These are phyloP conservation scores for Brassica juncea DNA, from an alignment of 345 rosid species.

Conservation along the genomic window DNA sequence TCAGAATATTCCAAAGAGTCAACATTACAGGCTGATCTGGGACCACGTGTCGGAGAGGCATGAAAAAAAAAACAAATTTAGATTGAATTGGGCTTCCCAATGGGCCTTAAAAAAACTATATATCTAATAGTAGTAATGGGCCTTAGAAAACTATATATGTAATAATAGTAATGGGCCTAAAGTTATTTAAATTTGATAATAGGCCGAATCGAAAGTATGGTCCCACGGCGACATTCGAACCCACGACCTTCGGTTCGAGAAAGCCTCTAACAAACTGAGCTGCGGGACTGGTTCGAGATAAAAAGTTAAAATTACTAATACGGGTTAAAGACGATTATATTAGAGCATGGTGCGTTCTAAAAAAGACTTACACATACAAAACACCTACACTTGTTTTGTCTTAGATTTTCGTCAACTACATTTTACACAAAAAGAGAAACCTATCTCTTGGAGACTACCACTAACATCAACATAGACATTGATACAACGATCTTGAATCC, in stretches of 20 bases:
- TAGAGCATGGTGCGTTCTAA: no score
- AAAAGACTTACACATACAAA: no score
- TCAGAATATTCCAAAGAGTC: conserved; percentile 34
- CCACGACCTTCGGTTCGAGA: no score
- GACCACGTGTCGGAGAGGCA: conserved; percentile 35
- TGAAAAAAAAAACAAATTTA: not conserved
- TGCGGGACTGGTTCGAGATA: no score
- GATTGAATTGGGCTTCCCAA: not conserved
- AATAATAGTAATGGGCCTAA: not conserved
- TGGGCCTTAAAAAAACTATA: conserved; percentile 9
- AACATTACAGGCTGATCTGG: conserved; percentile 18
- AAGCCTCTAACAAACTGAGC: no score
- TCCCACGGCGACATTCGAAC: conserved; percentile 36
- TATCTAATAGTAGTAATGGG: not conserved
- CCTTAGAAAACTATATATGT: not conserved
- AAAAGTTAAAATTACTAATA: no score
- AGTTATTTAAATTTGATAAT: not conserved
- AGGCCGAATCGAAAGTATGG: conserved; percentile 29
- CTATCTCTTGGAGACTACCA: conserved; percentile 65
- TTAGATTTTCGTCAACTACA: not conserved
- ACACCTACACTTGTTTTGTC: not conserved
- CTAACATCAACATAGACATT: conserved; percentile 87
- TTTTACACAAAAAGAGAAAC: not conserved
- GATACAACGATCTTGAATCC: conserved; percentile 79
- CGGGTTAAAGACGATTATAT: no score